Base-by-base conservation (phyloP, 768 basidiomycete species). In the Russula sp. region DNA sequence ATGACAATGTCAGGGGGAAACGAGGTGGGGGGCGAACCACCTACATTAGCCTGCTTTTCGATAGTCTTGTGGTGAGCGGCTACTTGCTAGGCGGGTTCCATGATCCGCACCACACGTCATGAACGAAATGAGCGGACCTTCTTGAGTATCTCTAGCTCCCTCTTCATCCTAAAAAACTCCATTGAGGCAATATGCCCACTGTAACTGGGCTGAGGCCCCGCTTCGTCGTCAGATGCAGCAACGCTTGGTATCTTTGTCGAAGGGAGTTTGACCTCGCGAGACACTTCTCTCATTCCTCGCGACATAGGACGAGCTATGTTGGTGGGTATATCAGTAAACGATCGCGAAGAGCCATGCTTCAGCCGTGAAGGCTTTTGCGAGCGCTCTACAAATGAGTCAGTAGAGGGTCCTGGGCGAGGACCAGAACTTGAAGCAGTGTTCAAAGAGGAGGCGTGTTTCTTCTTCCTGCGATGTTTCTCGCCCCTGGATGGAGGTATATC, bases 111-210 rank as follows among this genome's bases (percentile, higher is more conserved):
- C 51, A 9, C 11, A 39, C 43, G 22, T 7, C 35, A n/a, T 50
- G 22, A 45, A 39, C 20, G 29, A 20, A 42, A 56, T 42, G 51
- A 60, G 63, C 69, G 55, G 38, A 73, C 75, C 68, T 76, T 81
- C 71, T 82, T 84, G 64, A 84, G 74, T 6, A 64, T 59, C 51
- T 87, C 84, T 5, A 86, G 67, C 65, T 90, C 85, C 38, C 76
- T 78, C 70, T 77, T 82, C 71, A 86, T 71, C 41, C 75, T 76
- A n/a, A 79, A 79, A 56, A 77, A 77, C 67, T 85, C 83, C 13
- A 79, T 75, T 13, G 72, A 68, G 6, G 79, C 76, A 62, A 79
- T 61, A 8, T 78, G 70, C 0, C 78, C 78, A 45, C 45, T 64
- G 34, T 69, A 71, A 13, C 69, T 72, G 14, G 45, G 39, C n/a